Percentiles rank a stretch among this genome's conserved stretches.
Conservation (phyloP, 2,329 filamentous ascomycete species). For the Chrysoporthe puriensis region DNA sequence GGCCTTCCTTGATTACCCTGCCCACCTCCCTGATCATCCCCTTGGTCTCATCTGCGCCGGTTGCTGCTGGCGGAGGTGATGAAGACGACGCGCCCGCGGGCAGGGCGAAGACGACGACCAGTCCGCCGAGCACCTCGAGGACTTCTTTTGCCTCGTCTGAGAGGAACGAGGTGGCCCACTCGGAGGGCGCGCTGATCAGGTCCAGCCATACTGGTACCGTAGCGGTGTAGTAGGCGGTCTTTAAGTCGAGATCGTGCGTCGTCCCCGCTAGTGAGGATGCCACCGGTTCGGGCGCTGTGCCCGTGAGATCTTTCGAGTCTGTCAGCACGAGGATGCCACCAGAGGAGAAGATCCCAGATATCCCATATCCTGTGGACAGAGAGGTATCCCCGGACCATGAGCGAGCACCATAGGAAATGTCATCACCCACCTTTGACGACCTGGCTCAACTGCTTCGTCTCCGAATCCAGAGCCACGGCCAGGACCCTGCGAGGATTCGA, state of each 20-base stretch:
- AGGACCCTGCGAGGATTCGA: conserved; percentile 60
- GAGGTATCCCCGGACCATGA: background rate
- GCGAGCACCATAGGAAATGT: background rate
- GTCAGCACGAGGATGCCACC: background rate
- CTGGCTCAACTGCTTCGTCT: conserved; percentile 49
- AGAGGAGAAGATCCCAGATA: background rate
- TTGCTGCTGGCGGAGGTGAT: background rate
- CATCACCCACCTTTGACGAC: conserved; percentile 56
- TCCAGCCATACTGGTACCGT: conserved; percentile 71
- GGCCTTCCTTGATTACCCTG: conserved; percentile 57
- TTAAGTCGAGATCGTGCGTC: conserved; percentile 59
- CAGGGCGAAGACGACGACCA: conserved; percentile 60
- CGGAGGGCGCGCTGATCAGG: conserved; percentile 52
- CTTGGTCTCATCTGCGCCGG: conserved; percentile 35
- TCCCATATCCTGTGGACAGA: background rate
- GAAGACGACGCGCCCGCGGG: conserved; percentile 28
- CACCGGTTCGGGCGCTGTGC: conserved; percentile 45
- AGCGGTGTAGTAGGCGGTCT: conserved; percentile 65
- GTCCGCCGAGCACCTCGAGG: conserved; percentile 60
- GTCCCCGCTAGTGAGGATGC: conserved; percentile 57
- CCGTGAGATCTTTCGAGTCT: conserved; percentile 54
- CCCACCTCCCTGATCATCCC: conserved; percentile 57
- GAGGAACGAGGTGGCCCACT: conserved; percentile 64
- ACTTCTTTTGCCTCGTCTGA: conserved; percentile 66
- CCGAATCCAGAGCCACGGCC: conserved; percentile 56